A percentile compares a stretch with the other conserved stretches of the same genome.
phyloP scores from a whole-genome alignment of 2,329 filamentous ascomycete species.

The Knufia petricola region DNA sequence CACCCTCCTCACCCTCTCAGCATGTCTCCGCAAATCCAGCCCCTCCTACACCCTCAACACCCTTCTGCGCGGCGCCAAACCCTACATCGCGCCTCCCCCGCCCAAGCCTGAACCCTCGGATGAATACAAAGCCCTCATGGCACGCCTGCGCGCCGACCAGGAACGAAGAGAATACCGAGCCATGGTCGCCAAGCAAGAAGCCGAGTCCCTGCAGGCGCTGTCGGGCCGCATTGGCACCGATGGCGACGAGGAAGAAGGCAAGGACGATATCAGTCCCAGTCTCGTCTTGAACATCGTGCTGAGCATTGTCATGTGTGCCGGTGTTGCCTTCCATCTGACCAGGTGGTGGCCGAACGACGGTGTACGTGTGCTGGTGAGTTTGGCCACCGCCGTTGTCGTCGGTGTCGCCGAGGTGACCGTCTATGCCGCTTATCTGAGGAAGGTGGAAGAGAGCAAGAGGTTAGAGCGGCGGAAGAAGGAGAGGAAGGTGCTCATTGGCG shows the following conservation, averaged over 20 bases:
- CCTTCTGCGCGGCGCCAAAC: conserved; percentile 59
- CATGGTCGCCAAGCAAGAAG: conserved; percentile 50
- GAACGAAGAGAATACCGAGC: conserved; percentile 73
- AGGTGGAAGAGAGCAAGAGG: conserved; percentile 31
- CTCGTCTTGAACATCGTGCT: conserved; percentile 85
- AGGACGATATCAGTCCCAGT: conserved; percentile 34
- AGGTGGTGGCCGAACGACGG: conserved; percentile 22
- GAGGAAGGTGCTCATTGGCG: conserved; percentile 29
- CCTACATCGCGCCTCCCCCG: conserved; percentile 72
- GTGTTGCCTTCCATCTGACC: conserved; percentile 36
- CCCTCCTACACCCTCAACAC: conserved; percentile 49
- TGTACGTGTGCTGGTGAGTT: conserved; percentile 30
- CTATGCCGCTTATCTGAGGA: conserved; percentile 38
- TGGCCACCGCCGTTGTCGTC: conserved; percentile 34
- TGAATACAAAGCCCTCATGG: conserved; percentile 84
- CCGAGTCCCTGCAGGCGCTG: conserved; percentile 25
- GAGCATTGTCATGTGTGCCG: conserved; percentile 63
- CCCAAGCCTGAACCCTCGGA: conserved; percentile 68
- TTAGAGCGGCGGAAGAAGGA: conserved; percentile 32
- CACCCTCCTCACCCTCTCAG: conserved; percentile 30
- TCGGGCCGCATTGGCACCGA: conserved; percentile 34
- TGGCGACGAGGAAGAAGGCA: conserved; percentile 18
- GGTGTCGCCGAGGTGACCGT: conserved; percentile 39
- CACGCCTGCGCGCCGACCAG: conserved; percentile 68
- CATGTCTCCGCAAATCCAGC: conserved; percentile 8